Evolutionary conservation across 2,329 filamentous ascomycete genomes (phyloP).

Genomic region (Cercospora sojina): DNA sequence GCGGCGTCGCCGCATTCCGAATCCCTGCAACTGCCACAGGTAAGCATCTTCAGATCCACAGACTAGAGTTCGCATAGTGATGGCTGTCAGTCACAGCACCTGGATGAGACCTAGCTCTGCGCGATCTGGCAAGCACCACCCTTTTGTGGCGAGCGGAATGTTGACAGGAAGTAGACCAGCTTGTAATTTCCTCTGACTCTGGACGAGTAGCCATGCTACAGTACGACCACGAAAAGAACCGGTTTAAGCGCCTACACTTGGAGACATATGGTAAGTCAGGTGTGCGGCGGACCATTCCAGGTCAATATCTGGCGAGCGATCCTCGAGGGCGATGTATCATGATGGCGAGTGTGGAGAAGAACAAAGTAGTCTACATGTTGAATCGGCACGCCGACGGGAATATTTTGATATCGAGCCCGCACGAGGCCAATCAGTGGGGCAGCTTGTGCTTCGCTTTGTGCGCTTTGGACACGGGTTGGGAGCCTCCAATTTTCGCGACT

Average conservation of each 20-base stretch:
- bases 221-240: constrained; percentile 81
- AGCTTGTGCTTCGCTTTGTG: constrained; percentile 86
- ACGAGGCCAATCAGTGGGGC: constrained; percentile 92
- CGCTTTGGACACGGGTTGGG: constrained; percentile 90
- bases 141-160: not conserved
- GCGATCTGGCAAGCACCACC: not conserved
- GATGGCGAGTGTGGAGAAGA: constrained; percentile 94
- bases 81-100: constrained; percentile 30
- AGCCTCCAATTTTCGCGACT: constrained; percentile 93
- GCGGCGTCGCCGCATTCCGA: constrained; percentile 82
- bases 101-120: constrained; percentile 7
- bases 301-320: constrained; percentile 93
- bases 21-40: constrained; percentile 94
- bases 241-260: constrained; percentile 83
- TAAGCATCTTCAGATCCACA: constrained; percentile 41
- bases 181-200: constrained; percentile 93
- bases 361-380: constrained; percentile 97
- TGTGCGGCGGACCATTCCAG: constrained; percentile 86
- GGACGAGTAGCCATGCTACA: constrained; percentile 92
- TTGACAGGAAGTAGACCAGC: constrained; percentile 66
- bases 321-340: constrained; percentile 94
- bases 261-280: constrained; percentile 99
- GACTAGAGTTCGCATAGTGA: constrained; percentile 47
- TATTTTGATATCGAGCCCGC: constrained; percentile 91
- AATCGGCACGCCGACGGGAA: constrained; percentile 94